Percentiles rank a stretch among this genome's conserved stretches.
Evolutionary conservation across 768 basidiomycete genomes (phyloP).

Genomic region (Podaxis carcinomalis): DNA sequence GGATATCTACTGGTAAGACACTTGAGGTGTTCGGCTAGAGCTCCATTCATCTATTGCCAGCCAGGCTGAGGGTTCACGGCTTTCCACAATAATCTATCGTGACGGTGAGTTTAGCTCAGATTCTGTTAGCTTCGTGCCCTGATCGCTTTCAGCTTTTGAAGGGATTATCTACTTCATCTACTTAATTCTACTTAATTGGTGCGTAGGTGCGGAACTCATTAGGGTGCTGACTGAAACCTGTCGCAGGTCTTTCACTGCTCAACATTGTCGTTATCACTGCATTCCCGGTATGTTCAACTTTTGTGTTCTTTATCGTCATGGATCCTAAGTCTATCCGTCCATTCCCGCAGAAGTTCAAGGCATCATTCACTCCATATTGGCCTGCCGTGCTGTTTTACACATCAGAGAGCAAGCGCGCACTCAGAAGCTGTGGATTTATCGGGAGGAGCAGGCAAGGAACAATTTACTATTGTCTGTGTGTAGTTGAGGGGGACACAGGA

Average conservation of each 20-base stretch:
- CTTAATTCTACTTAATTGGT: neutral
- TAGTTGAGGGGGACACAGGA: too few relatives aligned
- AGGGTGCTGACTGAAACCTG: neutral
- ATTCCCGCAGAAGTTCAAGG: neutral
- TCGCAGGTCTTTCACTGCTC: neutral
- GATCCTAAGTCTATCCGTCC: neutral
- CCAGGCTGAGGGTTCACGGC: neutral
- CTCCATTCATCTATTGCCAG: neutral
- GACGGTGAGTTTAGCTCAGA: neutral
- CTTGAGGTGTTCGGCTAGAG: neutral
- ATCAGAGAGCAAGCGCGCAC: neutral
- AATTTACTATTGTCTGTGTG: too few relatives aligned
- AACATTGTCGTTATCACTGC: neutral
- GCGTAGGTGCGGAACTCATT: neutral
- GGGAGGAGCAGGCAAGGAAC: too few relatives aligned
- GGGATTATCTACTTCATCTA: neutral
- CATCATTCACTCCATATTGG: neutral
- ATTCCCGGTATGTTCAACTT: neutral
- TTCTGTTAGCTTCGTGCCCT: neutral
- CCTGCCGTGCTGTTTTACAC: neutral
- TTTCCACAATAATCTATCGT: neutral
- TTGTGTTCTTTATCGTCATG: neutral
- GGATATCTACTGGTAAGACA: neutral
- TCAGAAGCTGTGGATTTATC: neutral
- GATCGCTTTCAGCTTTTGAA: neutral